Percentiles rank a stretch among this genome's conserved stretches.
These are phyloP conservation scores for Aphanomyces astaci DNA, from an alignment of 352 stramenopile genomes.

Conservation along the genomic window DNA sequence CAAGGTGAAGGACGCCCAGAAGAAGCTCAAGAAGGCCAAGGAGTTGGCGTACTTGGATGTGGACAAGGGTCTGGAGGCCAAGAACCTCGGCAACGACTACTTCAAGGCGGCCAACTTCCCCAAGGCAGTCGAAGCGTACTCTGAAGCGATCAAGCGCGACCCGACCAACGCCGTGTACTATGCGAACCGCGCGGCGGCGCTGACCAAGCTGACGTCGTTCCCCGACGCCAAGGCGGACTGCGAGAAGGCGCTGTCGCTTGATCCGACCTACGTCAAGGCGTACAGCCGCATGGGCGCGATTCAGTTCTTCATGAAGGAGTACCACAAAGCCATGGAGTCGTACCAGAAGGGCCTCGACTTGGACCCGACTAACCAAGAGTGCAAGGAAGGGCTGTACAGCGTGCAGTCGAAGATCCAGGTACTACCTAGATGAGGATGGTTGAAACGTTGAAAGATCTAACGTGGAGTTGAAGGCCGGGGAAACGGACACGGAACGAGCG, in stretches of 20 bases:
- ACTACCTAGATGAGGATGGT: conserved; percentile 15
- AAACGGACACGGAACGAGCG: conserved; percentile 94
- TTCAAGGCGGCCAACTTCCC: conserved; percentile 96
- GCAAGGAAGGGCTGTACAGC: conserved; percentile 93
- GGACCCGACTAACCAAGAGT: conserved; percentile 93
- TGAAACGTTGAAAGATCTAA: conserved; percentile 15
- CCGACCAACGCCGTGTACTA: conserved; percentile 97
- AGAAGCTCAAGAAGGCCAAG: conserved; percentile 93
- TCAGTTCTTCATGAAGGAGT: conserved; percentile 99
- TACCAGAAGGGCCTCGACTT: conserved; percentile 95
- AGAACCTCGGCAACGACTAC: conserved; percentile 97
- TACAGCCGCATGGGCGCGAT: conserved; percentile 98
- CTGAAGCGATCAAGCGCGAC: conserved; percentile 98
- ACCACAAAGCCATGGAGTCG: conserved; percentile 97
- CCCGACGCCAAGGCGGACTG: conserved; percentile 88
- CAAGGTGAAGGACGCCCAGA: conserved; percentile 92
- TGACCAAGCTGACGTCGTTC: conserved; percentile 97
- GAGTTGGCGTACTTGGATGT: conserved; percentile 94
- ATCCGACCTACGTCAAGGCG: conserved; percentile 99
- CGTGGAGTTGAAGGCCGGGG: conserved; percentile 58
- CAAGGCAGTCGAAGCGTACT: conserved; percentile 90
- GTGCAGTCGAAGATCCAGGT: conserved; percentile 90
- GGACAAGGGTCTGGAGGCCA: conserved; percentile 95
- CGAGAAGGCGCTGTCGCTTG: conserved; percentile 96
- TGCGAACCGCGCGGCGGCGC: conserved; percentile 96